Evolutionary conservation across 2,329 filamentous ascomycete genomes (phyloP).

Genomic region (Zymoseptoria ardabiliae): DNA sequence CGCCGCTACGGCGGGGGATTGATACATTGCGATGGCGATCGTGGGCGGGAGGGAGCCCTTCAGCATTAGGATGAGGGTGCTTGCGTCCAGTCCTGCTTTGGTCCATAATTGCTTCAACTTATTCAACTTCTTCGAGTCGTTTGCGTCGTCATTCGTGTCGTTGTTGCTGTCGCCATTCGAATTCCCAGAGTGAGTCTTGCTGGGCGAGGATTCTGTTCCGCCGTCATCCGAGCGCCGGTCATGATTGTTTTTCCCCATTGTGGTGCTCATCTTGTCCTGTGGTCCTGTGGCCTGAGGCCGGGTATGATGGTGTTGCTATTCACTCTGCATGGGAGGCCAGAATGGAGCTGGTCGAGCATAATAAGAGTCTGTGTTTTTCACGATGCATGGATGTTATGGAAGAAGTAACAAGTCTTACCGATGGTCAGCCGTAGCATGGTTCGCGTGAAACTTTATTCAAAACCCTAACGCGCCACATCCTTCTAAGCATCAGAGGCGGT

Average conservation of each 20-base stretch:
- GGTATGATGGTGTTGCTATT: background rate
- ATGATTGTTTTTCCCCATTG: background rate
- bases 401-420: background rate
- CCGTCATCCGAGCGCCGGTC: background rate
- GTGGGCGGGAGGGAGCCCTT: conserved; percentile 31
- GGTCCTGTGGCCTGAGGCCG: background rate
- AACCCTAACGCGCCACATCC: background rate
- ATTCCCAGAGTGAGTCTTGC: background rate
- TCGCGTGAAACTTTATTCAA: background rate
- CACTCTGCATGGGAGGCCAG: background rate
- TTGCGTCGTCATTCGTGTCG: background rate
- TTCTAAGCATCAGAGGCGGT: background rate
- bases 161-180: background rate
- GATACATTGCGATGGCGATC: conserved; percentile 33
- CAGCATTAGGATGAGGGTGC: conserved; percentile 27
- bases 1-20: conserved; percentile 41
- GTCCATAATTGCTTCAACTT: conserved; percentile 23
- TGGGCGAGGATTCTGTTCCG: background rate
- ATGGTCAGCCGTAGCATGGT: background rate
- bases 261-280: background rate
- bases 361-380: background rate
- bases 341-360: background rate
- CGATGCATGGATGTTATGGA: background rate
- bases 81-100: conserved; percentile 26
- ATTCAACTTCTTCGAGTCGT: conserved; percentile 13